Conservation (phyloP, 768 basidiomycete species). For the Collybiopsis confluens region DNA sequence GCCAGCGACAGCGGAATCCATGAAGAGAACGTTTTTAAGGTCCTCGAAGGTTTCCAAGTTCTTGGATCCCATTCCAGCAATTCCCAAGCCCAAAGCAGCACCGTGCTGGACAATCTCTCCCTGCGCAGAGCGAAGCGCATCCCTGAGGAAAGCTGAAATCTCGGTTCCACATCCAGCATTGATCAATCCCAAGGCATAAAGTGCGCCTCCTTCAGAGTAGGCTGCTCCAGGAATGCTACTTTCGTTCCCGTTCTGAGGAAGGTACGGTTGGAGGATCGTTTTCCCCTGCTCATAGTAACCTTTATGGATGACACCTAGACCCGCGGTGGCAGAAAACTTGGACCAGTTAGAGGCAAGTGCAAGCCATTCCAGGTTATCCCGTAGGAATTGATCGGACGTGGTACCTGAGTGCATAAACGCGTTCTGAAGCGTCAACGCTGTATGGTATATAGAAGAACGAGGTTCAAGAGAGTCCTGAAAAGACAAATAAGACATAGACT, state of each 20-base stretch:
- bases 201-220: constrained; percentile 94
- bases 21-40: constrained; percentile 83
- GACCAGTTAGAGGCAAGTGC: constrained; percentile 96
- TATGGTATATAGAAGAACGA: constrained; percentile 96
- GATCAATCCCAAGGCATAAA: constrained; percentile 92
- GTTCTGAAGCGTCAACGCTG: constrained; percentile 92
- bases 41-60: constrained; percentile 89
- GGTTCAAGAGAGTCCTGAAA: constrained; percentile 83
- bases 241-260: constrained; percentile 75
- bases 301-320: constrained; percentile 95
- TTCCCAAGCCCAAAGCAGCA: constrained; percentile 93
- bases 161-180: constrained; percentile 86
- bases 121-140: constrained; percentile 68
- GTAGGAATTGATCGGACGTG: constrained; percentile 88
- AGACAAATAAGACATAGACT: constrained; percentile 3
- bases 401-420: constrained; percentile 99
- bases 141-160: constrained; percentile 73
- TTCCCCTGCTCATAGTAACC: constrained; percentile 93
- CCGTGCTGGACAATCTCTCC: constrained; percentile 95
- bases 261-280: constrained; percentile 89
- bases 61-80: constrained; percentile 91
- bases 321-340: constrained; percentile 96
- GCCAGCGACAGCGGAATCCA: constrained; percentile 92
- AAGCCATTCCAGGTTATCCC: constrained; percentile 97
- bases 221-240: constrained; percentile 73